A percentile compares a stretch with the other conserved stretches of the same genome.
Conservation (phyloP, 441 rosid species). For the Brassica hybrid region DNA sequence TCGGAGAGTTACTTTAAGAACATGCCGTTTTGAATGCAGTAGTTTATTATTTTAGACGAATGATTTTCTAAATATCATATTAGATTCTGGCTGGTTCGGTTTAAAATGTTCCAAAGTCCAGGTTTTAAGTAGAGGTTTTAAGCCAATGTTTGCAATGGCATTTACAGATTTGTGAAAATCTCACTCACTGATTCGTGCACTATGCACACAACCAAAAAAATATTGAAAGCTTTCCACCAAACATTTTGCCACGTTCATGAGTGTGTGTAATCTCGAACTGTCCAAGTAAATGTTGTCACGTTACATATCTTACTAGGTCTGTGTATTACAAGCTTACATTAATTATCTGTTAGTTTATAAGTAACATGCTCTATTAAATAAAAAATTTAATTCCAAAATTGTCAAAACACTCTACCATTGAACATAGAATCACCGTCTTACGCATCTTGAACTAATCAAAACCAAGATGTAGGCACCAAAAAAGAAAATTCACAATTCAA, state of each 20-base stretch:
- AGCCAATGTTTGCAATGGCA: no score
- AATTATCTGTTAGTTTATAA: no score
- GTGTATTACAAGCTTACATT: neutral
- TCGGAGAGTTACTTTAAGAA: neutral
- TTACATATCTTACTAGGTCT: neutral
- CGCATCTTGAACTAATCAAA: constrained; percentile 25
- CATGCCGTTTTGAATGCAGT: neutral
- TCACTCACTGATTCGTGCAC: no score
- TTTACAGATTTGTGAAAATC: no score
- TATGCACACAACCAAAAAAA: no score
- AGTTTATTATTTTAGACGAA: neutral
- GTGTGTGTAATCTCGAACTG: neutral
- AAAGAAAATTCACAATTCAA: no score
- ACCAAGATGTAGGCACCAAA: constrained; percentile 17
- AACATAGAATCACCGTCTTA: neutral
- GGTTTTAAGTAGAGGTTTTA: no score
- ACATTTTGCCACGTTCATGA: no score
- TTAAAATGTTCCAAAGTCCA: neutral
- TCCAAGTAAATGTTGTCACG: constrained; percentile 19
- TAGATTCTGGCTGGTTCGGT: neutral
- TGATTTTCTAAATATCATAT: neutral
- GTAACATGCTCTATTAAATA: neutral
- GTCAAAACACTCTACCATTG: neutral
- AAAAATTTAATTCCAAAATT: neutral
- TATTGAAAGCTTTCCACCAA: no score